These are phyloP conservation scores for Cyphellophora europaea DNA, from an alignment of 2,329 filamentous ascomycete species.

Conservation along the genomic window DNA sequence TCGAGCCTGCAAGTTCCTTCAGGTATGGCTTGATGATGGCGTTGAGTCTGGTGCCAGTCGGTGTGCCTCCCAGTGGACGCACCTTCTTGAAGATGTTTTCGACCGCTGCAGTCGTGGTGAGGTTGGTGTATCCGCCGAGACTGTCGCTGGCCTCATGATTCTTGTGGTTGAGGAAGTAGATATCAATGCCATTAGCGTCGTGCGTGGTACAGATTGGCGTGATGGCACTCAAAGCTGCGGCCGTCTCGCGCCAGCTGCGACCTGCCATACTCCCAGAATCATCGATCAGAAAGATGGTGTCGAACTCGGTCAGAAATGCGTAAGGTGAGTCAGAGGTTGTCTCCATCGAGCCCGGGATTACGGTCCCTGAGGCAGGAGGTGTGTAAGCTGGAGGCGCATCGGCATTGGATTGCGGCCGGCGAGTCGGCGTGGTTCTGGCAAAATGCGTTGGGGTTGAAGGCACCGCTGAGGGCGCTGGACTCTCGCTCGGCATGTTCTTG, in stretches of 20 bases:
- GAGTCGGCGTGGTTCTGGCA: background rate
- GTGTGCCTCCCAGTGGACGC: conserved; percentile 57
- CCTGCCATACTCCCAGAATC: conserved; percentile 84
- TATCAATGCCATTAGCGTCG: conserved; percentile 77
- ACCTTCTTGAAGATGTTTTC: conserved; percentile 61
- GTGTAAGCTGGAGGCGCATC: background rate
- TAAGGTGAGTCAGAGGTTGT: conserved; percentile 53
- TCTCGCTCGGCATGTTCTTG: too few relatives aligned
- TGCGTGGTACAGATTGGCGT: conserved; percentile 71
- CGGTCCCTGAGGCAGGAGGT: background rate
- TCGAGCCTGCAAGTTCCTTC: conserved; percentile 37
- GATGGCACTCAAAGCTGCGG: conserved; percentile 60
- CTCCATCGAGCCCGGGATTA: background rate
- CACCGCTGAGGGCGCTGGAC: too few relatives aligned
- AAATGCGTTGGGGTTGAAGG: too few relatives aligned
- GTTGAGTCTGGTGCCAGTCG: conserved; percentile 63
- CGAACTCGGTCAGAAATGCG: conserved; percentile 67
- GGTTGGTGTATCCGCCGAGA: conserved; percentile 52
- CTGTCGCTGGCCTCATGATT: conserved; percentile 29
- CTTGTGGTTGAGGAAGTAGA: conserved; percentile 77
- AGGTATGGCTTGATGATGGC: conserved; percentile 68
- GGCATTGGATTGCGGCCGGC: background rate
- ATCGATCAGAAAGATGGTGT: conserved; percentile 85
- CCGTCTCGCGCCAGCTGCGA: conserved; percentile 65
- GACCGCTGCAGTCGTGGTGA: conserved; percentile 51